These are phyloP conservation scores for Ogataea allantospora DNA, from an alignment of 805 yeast species.

Conservation along the genomic window DNA sequence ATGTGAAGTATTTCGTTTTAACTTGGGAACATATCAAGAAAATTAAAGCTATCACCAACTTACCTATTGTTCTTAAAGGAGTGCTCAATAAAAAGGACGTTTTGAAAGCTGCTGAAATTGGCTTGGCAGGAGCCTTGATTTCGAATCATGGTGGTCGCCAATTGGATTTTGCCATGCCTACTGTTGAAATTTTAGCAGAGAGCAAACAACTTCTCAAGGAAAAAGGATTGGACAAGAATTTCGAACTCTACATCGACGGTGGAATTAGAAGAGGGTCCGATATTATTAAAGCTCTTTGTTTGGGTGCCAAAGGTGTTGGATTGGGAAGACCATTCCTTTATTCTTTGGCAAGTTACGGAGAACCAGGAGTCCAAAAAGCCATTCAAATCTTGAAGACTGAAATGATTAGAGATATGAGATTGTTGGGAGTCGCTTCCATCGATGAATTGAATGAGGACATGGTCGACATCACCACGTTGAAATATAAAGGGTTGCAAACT, in stretches of 20 bases:
- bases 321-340: conserved; percentile 75
- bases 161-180: conserved; percentile 59
- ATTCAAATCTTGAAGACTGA: conserved; percentile 61
- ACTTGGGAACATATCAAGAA: conserved; percentile 60
- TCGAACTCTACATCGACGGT: conserved; percentile 42
- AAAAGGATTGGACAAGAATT: conserved; percentile 38
- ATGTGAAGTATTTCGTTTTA: conserved; percentile 25
- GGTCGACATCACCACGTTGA: conserved; percentile 36
- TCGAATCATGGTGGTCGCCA: conserved; percentile 79
- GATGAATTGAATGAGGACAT: conserved; percentile 43
- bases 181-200: conserved; percentile 58
- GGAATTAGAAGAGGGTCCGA: conserved; percentile 45
- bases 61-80: conserved; percentile 58
- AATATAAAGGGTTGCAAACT: conserved; percentile 35
- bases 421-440: conserved; percentile 56
- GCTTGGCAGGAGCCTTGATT: conserved; percentile 60
- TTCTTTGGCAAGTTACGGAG: conserved; percentile 80
- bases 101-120: conserved; percentile 52
- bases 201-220: conserved; percentile 45
- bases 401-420: conserved; percentile 61
- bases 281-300: conserved; percentile 40
- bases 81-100: conserved; percentile 65
- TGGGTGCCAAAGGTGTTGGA: conserved; percentile 53
- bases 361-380: conserved; percentile 65
- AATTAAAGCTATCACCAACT: conserved; percentile 42